These are phyloP conservation scores for Houttuynia cordata DNA, from an alignment of 164 flowering plant species.

Conservation along the genomic window DNA sequence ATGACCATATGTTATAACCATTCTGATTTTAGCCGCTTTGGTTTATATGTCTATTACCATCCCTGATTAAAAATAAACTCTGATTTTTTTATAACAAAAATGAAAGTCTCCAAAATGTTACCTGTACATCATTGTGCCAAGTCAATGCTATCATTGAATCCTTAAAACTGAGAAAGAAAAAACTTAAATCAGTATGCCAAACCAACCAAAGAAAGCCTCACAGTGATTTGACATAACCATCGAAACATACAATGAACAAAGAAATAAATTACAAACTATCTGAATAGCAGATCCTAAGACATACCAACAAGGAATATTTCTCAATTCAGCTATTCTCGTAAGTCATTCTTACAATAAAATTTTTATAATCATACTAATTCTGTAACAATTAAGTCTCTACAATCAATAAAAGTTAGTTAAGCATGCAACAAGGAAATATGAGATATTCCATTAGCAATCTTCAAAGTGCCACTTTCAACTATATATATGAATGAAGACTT, in stretches of 20 bases:
- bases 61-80: neutral
- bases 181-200: neutral
- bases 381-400: too few relatives aligned
- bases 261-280: too few relatives aligned
- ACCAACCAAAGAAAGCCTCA: neutral
- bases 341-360: too few relatives aligned
- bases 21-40: neutral
- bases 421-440: too few relatives aligned
- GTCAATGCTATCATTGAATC: constrained; percentile 70
- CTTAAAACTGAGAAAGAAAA: constrained; percentile 47
- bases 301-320: too few relatives aligned
- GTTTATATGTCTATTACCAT: neutral
- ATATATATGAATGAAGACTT: too few relatives aligned
- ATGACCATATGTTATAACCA: neutral
- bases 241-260: neutral
- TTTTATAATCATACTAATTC: too few relatives aligned
- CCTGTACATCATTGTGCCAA: constrained; percentile 74
- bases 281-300: too few relatives aligned
- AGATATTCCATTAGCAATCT: too few relatives aligned
- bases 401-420: too few relatives aligned
- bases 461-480: too few relatives aligned
- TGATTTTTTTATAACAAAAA: neutral
- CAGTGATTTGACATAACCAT: neutral
- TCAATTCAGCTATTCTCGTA: too few relatives aligned
- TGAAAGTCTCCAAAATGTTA: constrained; percentile 9